These are phyloP conservation scores for Penicillium digitatum DNA, from an alignment of 2,329 filamentous ascomycete species.

Conservation along the genomic window DNA sequence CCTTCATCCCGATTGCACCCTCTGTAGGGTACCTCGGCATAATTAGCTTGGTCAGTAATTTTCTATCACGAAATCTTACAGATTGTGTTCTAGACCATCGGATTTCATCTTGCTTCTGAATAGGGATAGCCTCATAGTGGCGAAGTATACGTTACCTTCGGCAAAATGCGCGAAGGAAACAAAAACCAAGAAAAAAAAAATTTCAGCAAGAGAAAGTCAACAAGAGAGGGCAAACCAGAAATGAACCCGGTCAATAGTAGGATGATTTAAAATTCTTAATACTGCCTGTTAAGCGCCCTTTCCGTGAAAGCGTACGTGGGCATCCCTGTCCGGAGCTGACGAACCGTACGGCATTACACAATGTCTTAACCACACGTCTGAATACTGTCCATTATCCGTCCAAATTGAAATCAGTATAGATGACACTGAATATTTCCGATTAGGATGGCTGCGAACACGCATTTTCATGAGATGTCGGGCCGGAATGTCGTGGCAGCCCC, in stretches of 20 bases:
- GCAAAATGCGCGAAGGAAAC: not conserved
- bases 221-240: not conserved
- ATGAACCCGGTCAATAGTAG: not conserved
- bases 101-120: constrained; percentile 5
- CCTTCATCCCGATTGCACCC: constrained; percentile 2
- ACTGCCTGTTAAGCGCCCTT: not conserved
- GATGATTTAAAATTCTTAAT: not conserved
- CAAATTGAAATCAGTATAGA: not conserved
- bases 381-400: not conserved
- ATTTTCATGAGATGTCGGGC: not conserved
- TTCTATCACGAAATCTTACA: not conserved
- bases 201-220: not conserved
- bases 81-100: not conserved
- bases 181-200: too few species aligned
- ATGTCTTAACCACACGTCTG: not conserved
- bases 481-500: not conserved
- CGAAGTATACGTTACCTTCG: not conserved
- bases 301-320: not conserved
- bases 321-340: constrained; percentile 1
- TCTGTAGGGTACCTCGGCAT: not conserved
- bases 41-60: not conserved
- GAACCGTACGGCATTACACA: not conserved
- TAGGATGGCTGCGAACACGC: not conserved
- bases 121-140: not conserved
- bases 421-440: not conserved